Conservation (phyloP, 75 land plant genomes). For the Sequoiadendron giganteum region DNA sequence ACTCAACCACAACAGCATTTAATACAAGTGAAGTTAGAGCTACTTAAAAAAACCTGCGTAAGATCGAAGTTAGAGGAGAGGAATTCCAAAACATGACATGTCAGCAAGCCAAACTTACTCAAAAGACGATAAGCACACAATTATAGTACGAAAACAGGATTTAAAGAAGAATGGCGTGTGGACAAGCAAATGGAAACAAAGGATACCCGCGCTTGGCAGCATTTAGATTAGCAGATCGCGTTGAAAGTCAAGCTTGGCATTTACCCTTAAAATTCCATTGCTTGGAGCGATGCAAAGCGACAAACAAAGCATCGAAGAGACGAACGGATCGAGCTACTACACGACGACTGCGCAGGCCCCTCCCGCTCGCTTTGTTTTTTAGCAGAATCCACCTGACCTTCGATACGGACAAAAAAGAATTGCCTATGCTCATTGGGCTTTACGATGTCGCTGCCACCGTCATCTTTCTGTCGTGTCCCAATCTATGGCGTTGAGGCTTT, state of each 20-base stretch:
- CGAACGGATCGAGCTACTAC: not conserved
- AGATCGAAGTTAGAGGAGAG: too few species aligned
- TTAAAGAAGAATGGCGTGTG: too few species aligned
- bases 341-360: not conserved
- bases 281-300: not conserved
- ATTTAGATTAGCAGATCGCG: not conserved
- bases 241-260: not conserved
- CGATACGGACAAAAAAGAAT: not conserved
- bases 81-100: too few species aligned
- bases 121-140: too few species aligned
- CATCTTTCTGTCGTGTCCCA: not conserved
- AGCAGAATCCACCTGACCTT: not conserved
- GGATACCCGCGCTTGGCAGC: not conserved
- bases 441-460: not conserved
- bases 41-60: too few species aligned
- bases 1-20: too few species aligned
- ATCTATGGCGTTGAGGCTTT: not conserved
- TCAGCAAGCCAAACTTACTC: too few species aligned
- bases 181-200: not conserved
- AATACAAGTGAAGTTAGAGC: too few species aligned
- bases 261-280: not conserved
- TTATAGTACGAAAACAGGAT: too few species aligned
- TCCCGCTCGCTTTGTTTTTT: too few species aligned
- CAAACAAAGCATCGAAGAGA: not conserved
- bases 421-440: not conserved